Base-by-base conservation (phyloP, 495 filamentous ascomycete species). In the Geopyxis carbonaria region DNA sequence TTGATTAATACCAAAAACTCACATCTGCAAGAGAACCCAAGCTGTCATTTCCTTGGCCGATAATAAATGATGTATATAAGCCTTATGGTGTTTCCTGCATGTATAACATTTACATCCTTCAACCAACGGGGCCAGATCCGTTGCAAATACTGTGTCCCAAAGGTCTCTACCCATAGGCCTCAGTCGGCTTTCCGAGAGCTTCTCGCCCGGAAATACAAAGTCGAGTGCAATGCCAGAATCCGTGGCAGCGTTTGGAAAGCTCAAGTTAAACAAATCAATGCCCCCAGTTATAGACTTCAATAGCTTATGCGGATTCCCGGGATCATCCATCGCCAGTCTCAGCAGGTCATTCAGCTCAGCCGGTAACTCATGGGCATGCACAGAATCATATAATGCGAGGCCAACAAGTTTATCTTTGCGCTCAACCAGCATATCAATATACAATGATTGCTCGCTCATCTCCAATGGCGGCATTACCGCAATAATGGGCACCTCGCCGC, bases 31-130 rank as follows among this genome's bases (percentile, higher is more conserved):
- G 10, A 97, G 66, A 2, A 80, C 78, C 89, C 89, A 97, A 18
- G 73, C 87, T 2, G 93, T 73, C 91, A 97, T 94, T 57, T 97
- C 89, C 47, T 84, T 86, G 0, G 89, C 82, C 11, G 64, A 57
- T 3, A 97, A 67, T 4, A 97, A 68, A 54, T 97, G 91, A 43
- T 83, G 76, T 22, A 95, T 46, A 59, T 78, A 95, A 1, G 91
- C 87, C 4, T 73, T 63, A 58, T 93, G 83, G 57, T 97, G 91
- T 9, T 68, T 67, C 1, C 62, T 71, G 64, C 89, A 97, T 14
- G 85, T 61, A 55, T 92, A 89, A 66, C 89, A 97, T 14, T 59
- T 44, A 59, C 89, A 97, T 28, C 56, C 60, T 20, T 61, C 38
- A 0, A 49, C 44, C 11, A 95, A 60, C 0, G 85, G 75, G 0